Evolutionary conservation across 2,329 filamentous ascomycete genomes (phyloP).

Genomic region (Exserohilum rostratum): DNA sequence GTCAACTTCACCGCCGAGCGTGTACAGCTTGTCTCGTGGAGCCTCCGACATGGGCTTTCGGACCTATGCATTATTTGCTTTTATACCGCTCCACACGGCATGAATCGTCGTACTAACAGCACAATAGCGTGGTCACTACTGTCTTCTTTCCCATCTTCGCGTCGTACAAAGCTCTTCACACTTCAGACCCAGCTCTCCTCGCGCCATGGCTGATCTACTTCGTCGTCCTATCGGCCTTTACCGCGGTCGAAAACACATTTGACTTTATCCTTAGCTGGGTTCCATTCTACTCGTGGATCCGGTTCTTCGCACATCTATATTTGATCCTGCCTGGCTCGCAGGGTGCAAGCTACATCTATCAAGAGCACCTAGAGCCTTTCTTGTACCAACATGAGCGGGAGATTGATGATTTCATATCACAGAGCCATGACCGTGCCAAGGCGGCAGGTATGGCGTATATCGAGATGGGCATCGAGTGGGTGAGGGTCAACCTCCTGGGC

Average conservation of each 20-base stretch:
- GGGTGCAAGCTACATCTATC: slow-evolving; percentile 85
- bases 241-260: slow-evolving; percentile 85
- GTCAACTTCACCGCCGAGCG: slow-evolving; percentile 11
- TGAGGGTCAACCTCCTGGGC: slow-evolving; percentile 80
- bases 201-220: slow-evolving; percentile 99
- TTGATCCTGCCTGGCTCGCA: slow-evolving; percentile 98
- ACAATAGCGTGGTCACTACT: slow-evolving; percentile 62
- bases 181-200: slow-evolving; percentile 83
- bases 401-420: slow-evolving; percentile 89
- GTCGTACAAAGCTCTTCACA: slow-evolving; percentile 96
- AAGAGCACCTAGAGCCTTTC: slow-evolving; percentile 84
- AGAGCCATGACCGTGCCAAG: slow-evolving; percentile 78
- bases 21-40: slow-evolving; percentile 13
- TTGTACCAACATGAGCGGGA: slow-evolving; percentile 82
- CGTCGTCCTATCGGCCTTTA: slow-evolving; percentile 83
- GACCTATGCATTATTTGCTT: not conserved
- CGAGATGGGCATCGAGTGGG: slow-evolving; percentile 55
- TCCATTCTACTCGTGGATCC: slow-evolving; percentile 92
- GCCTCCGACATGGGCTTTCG: slow-evolving; percentile 13
- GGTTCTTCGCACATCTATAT: slow-evolving; percentile 86
- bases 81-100: not conserved
- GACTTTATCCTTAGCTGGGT: slow-evolving; percentile 88
- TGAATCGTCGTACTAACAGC: slow-evolving; percentile 20
- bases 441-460: slow-evolving; percentile 70
- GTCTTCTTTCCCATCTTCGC: slow-evolving; percentile 96